phyloP scores from a whole-genome alignment of 192 early-diverging fungal genomes.

The Phycomyces blakesleeanus region DNA sequence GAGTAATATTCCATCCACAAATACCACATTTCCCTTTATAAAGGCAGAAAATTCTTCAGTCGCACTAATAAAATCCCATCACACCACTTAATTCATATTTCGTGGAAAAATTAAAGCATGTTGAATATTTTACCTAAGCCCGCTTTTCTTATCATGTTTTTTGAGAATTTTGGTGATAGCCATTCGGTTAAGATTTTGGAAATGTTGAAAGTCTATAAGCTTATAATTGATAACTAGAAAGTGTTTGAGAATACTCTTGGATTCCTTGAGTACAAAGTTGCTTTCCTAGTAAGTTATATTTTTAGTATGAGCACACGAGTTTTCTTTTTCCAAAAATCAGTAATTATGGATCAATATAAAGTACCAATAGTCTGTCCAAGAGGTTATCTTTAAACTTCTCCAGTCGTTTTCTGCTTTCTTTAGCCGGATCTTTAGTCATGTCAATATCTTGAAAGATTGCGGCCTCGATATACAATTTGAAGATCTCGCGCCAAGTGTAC shows the following conservation, averaged over 20 bases:
- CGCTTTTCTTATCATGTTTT: constrained; percentile 86
- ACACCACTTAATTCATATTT: not conserved
- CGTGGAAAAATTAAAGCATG: constrained; percentile 5
- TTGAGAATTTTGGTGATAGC: constrained; percentile 84
- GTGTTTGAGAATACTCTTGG: constrained; percentile 36
- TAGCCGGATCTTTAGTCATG: constrained; percentile 30
- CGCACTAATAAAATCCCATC: constrained; percentile 31
- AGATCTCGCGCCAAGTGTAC: constrained; percentile 69
- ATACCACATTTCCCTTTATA: constrained; percentile 46
- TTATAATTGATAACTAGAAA: constrained; percentile 70
- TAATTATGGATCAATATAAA: too few relatives aligned
- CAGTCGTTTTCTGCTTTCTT: constrained; percentile 55
- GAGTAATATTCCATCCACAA: constrained; percentile 49
- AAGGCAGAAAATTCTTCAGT: constrained; percentile 50
- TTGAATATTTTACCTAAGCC: constrained; percentile 44
- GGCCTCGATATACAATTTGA: constrained; percentile 63
- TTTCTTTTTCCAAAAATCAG: too few relatives aligned
- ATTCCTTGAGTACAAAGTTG: constrained; percentile 10
- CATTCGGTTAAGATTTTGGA: constrained; percentile 71
- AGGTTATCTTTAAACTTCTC: constrained; percentile 53
- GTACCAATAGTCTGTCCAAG: too few relatives aligned
- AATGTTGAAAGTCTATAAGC: constrained; percentile 62
- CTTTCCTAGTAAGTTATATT: constrained; percentile 22
- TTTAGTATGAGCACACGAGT: too few relatives aligned
- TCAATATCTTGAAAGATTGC: constrained; percentile 60